Percentiles rank a stretch among this genome's conserved stretches.
phyloP scores from a whole-genome alignment of 2,329 filamentous ascomycete species.

The Aureobasidium sp. region DNA sequence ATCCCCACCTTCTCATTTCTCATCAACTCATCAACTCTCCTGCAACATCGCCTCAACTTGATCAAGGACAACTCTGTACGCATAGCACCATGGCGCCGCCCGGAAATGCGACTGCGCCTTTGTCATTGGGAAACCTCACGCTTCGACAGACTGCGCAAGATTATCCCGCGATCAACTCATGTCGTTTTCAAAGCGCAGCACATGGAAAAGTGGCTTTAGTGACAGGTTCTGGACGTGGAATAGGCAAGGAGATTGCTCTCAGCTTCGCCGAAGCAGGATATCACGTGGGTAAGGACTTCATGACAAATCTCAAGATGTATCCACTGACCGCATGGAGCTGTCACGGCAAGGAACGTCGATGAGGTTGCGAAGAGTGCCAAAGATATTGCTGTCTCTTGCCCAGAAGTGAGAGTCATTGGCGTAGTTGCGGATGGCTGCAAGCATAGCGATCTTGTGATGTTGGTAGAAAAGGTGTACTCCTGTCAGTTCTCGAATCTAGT shows the following conservation, averaged over 20 bases:
- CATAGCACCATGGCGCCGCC: neutral
- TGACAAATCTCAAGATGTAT: neutral
- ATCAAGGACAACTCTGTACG: too few species aligned
- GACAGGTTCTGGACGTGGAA: neutral
- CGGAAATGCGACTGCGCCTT: neutral
- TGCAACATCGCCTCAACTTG: too few species aligned
- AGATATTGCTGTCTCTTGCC: neutral
- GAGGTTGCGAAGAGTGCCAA: neutral
- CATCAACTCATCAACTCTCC: too few species aligned
- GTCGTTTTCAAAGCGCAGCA: neutral
- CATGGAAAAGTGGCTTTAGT: neutral
- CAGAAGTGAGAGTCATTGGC: neutral
- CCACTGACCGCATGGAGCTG: neutral
- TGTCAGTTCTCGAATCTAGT: too few species aligned
- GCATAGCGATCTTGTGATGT: neutral
- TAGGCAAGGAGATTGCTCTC: neutral
- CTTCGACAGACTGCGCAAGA: neutral
- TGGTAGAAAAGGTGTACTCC: neutral
- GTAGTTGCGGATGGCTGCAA: neutral
- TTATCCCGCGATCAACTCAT: neutral
- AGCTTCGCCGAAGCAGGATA: neutral
- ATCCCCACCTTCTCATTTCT: too few species aligned
- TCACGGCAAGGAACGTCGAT: neutral
- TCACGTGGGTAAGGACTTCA: neutral
- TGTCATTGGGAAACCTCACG: neutral